phyloP scores from a whole-genome alignment of 1,284 basidiomycete genomes.

The Rhodofomes roseus region DNA sequence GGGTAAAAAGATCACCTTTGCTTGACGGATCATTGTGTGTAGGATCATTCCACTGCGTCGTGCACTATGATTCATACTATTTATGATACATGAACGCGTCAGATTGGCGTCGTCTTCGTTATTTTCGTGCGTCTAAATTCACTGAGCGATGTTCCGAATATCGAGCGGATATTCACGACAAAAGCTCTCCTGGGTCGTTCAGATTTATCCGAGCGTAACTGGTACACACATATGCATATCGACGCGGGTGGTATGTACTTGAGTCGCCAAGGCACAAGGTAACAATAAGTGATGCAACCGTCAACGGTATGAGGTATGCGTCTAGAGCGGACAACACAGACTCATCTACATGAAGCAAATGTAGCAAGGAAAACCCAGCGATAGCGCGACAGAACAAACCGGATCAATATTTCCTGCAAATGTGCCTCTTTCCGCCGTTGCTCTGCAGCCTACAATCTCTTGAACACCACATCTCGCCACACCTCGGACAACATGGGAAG shows the following conservation, averaged over 20 bases:
- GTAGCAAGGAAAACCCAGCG: neutral
- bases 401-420: constrained; percentile 13
- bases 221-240: no score
- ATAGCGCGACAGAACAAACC: neutral
- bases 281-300: neutral
- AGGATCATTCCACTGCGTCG: neutral
- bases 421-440: constrained; percentile 44
- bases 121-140: no score
- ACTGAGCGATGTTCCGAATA: no score
- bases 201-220: no score
- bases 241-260: no score
- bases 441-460: constrained; percentile 55
- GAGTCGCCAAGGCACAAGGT: neutral
- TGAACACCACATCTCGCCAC: constrained; percentile 67
- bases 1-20: constrained; percentile 69
- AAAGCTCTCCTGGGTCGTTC: no score
- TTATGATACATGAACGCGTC: neutral
- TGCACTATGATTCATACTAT: neutral
- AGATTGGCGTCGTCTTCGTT: neutral
- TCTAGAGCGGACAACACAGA: neutral
- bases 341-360: neutral
- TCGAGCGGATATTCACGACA: no score
- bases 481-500: constrained; percentile 64
- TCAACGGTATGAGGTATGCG: neutral
- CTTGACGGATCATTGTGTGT: constrained; percentile 13